A percentile compares a stretch with the other conserved stretches of the same genome.
phyloP scores from a whole-genome alignment of 2,329 filamentous ascomycete genomes.

The Pseudogymnoascus pannorum region DNA sequence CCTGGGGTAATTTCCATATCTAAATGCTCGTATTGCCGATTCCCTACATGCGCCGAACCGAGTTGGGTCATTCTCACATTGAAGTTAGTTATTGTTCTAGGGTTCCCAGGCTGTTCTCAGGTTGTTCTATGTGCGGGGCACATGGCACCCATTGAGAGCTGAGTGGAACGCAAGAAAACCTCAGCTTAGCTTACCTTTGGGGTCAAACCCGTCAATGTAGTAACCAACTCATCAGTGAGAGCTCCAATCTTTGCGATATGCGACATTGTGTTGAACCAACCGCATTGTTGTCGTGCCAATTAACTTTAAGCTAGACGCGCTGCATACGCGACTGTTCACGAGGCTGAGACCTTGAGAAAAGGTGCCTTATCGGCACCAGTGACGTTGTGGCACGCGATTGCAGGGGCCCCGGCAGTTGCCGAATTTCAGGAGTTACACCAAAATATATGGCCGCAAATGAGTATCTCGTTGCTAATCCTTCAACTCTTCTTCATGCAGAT shows the following conservation, averaged over 20 bases:
- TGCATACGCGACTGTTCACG: background rate
- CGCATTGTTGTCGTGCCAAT: constrained; percentile 10
- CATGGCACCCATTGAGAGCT: background rate
- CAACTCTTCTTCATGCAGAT: constrained; percentile 12
- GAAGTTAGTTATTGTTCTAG: constrained; percentile 13
- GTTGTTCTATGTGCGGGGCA: background rate
- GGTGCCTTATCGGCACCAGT: constrained; percentile 7
- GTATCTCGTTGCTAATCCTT: background rate
- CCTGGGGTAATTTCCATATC: constrained; percentile 50
- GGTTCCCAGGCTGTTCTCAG: no score
- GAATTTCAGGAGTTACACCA: constrained; percentile 7
- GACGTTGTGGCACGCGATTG: constrained; percentile 7
- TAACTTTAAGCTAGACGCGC: constrained; percentile 9
- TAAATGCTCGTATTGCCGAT: constrained; percentile 43
- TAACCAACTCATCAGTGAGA: constrained; percentile 65
- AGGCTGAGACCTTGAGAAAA: constrained; percentile 5
- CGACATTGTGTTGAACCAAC: constrained; percentile 48
- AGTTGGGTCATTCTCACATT: constrained; percentile 25
- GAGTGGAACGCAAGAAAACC: background rate
- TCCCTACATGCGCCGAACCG: constrained; percentile 42
- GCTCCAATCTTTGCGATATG: constrained; percentile 57
- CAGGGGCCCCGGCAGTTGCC: constrained; percentile 10
- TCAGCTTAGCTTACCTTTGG: constrained; percentile 37
- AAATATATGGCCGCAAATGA: constrained; percentile 3
- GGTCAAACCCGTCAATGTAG: constrained; percentile 50